These are phyloP conservation scores for Pestalotiopsis sp. DNA, from an alignment of 2,329 filamentous ascomycete species.

Conservation along the genomic window DNA sequence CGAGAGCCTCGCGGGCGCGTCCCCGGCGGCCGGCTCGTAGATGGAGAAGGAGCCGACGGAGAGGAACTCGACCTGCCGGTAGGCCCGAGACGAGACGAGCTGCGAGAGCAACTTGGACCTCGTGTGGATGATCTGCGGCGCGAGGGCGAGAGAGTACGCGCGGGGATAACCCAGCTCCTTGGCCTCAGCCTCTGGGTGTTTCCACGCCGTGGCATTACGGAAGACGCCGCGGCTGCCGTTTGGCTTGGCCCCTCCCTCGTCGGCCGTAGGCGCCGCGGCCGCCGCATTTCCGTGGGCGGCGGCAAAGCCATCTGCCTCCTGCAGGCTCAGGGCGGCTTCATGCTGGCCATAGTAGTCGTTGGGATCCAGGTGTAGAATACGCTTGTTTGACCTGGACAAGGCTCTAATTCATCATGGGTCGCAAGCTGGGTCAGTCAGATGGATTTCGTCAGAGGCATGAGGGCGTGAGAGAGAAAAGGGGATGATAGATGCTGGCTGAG, in stretches of 20 bases:
- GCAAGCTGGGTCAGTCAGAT: slow-evolving; percentile 72
- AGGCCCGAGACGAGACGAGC: slow-evolving; percentile 87
- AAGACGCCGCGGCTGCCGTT: slow-evolving; percentile 29
- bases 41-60: slow-evolving; percentile 94
- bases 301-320: slow-evolving; percentile 79
- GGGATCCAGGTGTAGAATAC: slow-evolving; percentile 84
- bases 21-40: slow-evolving; percentile 45
- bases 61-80: slow-evolving; percentile 88
- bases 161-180: slow-evolving; percentile 63
- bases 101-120: slow-evolving; percentile 75
- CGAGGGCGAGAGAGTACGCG: slow-evolving; percentile 80
- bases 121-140: slow-evolving; percentile 85
- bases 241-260: slow-evolving; percentile 1
- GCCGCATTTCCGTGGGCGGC: slow-evolving; percentile 38
- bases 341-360: slow-evolving; percentile 87
- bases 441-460: slow-evolving; percentile 23
- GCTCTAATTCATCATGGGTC: slow-evolving; percentile 62
- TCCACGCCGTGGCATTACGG: slow-evolving; percentile 39
- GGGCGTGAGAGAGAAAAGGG: neutral
- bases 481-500: neutral
- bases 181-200: slow-evolving; percentile 32
- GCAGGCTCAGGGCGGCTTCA: slow-evolving; percentile 82
- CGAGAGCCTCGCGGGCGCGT: slow-evolving; percentile 45
- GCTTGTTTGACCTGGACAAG: slow-evolving; percentile 88
- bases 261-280: neutral